These are phyloP conservation scores for Talaromyces albobiverticillius DNA, from an alignment of 2,329 filamentous ascomycete species.

Conservation along the genomic window DNA sequence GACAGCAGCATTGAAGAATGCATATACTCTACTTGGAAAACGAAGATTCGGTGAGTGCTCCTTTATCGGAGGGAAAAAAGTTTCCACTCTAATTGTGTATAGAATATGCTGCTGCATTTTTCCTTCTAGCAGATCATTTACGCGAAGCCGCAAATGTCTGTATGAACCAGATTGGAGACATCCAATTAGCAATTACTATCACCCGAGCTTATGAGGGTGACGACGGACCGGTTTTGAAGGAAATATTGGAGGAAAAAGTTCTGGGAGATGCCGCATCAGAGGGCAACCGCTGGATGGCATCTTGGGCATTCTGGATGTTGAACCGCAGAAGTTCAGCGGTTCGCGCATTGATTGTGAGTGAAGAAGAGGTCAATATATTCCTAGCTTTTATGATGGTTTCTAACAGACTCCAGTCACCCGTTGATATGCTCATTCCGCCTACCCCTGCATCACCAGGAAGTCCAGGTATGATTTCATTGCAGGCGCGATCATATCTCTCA, in stretches of 20 bases:
- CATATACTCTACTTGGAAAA: conserved; percentile 89
- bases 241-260: conserved; percentile 75
- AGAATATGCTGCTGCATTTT: conserved; percentile 96
- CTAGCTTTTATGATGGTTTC: conserved; percentile 2
- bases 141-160: conserved; percentile 84
- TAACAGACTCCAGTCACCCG: conserved; percentile 60
- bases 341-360: conserved; percentile 70
- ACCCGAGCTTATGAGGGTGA: conserved; percentile 87
- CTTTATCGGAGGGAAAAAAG: not conserved
- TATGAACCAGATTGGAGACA: conserved; percentile 79
- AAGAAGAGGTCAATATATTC: not conserved
- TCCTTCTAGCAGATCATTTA: conserved; percentile 81
- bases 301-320: conserved; percentile 94
- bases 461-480: conserved; percentile 57
- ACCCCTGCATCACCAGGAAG: conserved; percentile 56
- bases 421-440: conserved; percentile 63
- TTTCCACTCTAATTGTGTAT: conserved; percentile 5
- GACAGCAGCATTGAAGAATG: conserved; percentile 89
- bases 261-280: conserved; percentile 73
- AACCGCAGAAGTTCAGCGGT: conserved; percentile 79
- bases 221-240: conserved; percentile 67
- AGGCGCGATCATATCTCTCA: conserved; percentile 75
- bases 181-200: conserved; percentile 86
- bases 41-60: conserved; percentile 70
- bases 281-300: conserved; percentile 89